Percentiles rank a stretch among this genome's conserved stretches.
phyloP scores from a whole-genome alignment of 345 rosid species.

The Eucalyptus sp. region DNA sequence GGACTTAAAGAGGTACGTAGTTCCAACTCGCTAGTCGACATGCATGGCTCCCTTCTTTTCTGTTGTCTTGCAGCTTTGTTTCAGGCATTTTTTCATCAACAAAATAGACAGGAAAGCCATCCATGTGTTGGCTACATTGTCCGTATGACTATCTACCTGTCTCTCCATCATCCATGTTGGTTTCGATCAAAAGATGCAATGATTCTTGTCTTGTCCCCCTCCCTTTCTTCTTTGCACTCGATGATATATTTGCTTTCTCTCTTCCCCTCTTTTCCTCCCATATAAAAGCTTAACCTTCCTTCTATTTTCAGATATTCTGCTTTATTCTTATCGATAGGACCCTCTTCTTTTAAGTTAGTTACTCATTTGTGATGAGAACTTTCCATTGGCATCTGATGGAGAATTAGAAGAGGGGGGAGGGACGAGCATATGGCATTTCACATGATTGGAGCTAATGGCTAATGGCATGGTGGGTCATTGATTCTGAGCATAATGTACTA shows the following conservation, averaged over 20 bases:
- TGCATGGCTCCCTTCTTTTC: not conserved
- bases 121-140: not conserved
- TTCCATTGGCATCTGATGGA: not conserved
- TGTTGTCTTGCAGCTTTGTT: not conserved
- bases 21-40: not conserved
- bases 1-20: not conserved
- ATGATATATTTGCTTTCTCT: not conserved
- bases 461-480: not conserved
- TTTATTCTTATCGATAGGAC: not conserved
- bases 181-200: not conserved
- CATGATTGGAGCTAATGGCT: not conserved
- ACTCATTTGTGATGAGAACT: not conserved
- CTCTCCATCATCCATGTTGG: not conserved
- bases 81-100: not conserved
- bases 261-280: not conserved
- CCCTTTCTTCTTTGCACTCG: not conserved
- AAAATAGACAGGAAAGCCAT: not conserved
- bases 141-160: not conserved
- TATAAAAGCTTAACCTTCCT: not conserved
- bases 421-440: not conserved
- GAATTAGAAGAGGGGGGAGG: not conserved
- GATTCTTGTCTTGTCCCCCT: not conserved
- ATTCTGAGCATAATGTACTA: not conserved
- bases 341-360: not conserved
- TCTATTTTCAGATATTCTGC: not conserved